A percentile compares a stretch with the other conserved stretches of the same genome.
Conservation (phyloP, 169 alveolate species). For the Eimeria mitis region DNA sequence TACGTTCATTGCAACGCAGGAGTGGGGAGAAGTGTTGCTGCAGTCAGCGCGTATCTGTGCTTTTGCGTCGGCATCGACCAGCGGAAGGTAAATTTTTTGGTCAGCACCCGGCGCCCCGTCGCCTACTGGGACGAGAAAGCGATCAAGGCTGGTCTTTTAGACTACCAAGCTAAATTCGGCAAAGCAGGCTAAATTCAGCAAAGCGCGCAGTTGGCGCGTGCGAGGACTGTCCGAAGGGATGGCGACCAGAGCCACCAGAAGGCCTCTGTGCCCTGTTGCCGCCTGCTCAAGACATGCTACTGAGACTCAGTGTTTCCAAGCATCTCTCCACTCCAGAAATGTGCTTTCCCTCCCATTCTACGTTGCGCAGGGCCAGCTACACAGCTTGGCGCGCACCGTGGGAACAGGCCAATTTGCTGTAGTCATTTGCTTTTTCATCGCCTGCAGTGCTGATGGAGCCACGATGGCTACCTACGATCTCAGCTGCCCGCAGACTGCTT, state of each 20-base stretch:
- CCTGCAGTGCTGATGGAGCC: neutral
- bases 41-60: slow-evolving; percentile 80
- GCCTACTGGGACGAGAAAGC: slow-evolving; percentile 84
- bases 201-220: neutral
- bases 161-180: slow-evolving; percentile 74
- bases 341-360: neutral
- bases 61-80: slow-evolving; percentile 73
- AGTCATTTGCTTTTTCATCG: neutral
- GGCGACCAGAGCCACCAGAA: neutral
- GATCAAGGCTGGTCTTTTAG: slow-evolving; percentile 73
- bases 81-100: slow-evolving; percentile 68
- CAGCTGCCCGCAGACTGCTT: neutral
- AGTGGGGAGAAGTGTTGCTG: slow-evolving; percentile 82
- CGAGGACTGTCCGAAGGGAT: neutral
- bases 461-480: neutral
- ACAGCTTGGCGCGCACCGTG: neutral
- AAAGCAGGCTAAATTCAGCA: slow-evolving; percentile 58
- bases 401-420: no score
- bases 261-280: neutral
- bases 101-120: slow-evolving; percentile 77
- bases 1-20: slow-evolving; percentile 84
- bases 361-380: neutral
- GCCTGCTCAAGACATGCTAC: neutral
- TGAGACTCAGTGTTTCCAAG: neutral
- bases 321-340: neutral